Base-by-base conservation (phyloP, 2,329 filamentous ascomycete genomes). In the Aspergillus aculeatus region DNA sequence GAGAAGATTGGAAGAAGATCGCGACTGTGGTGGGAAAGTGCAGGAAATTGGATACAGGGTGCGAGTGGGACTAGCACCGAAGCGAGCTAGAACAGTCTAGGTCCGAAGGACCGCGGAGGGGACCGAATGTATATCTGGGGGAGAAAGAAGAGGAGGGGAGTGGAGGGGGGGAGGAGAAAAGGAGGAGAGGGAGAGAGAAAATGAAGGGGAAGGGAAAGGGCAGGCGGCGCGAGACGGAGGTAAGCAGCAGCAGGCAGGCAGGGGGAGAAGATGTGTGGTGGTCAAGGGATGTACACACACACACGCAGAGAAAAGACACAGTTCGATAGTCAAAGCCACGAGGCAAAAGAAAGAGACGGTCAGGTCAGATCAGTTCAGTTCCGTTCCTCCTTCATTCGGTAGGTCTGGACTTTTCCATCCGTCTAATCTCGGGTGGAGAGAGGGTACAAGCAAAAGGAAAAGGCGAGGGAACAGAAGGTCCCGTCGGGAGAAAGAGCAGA, bases 31-130 rank as follows among this genome's bases (percentile, higher is more conserved):
- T 55, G 47, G 57, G 56, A 35, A 50, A 54, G 56, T 35, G 14
- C 48, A 49, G 58, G 47, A 32, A 52, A 51, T 47, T 24, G 49
- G 48, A 41, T 21, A 48, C 38, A 56, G 56, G 60, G 58, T n/a
- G n/a, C 51, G 57, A 9, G 47, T 49, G 50, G 63, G 64, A 68
- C 62, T 63, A 54, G 56, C 56, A 49, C 58, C 48, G 32, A 56
- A 59, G 47, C 47, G 56, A 59, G 49, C 60, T 57, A 48, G 44
- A 26, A 50, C 10, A 49, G 32, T 38, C 48, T 41, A 60, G 47
- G 50, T 29, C 53, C 53, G 41, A 55, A 21, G 26, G 44, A 55
- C 53, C 53, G 41, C 47, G 51, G 51, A 35, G 51, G 35, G 26
- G 35, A 53, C 32, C 51, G 35, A 53, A 26, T 44, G 38, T 44